Percentiles rank a stretch among this genome's conserved stretches.
phyloP scores from a whole-genome alignment of 352 stramenopile genomes.

The Pythium myriotylum region DNA sequence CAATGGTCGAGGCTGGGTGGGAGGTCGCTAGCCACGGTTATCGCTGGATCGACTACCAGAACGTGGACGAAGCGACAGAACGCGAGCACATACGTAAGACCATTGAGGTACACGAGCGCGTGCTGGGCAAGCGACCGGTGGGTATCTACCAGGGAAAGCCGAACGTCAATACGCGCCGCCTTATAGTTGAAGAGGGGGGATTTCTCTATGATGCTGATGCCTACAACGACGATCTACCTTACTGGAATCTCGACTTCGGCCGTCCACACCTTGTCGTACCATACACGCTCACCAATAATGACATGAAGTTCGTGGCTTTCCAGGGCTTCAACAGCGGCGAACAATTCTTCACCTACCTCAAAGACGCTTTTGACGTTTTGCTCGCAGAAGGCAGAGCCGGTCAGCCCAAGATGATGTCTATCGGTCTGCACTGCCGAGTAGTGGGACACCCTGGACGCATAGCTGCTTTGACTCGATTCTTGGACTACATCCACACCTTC shows the following conservation, averaged over 20 bases:
- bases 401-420: slow-evolving; percentile 95
- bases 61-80: slow-evolving; percentile 91
- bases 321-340: slow-evolving; percentile 92
- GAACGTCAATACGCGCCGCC: slow-evolving; percentile 89
- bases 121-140: slow-evolving; percentile 89
- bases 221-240: slow-evolving; percentile 96
- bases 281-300: slow-evolving; percentile 96
- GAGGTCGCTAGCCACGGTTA: slow-evolving; percentile 95
- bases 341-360: slow-evolving; percentile 95
- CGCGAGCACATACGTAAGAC: slow-evolving; percentile 92
- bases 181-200: slow-evolving; percentile 92
- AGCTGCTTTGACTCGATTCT: slow-evolving; percentile 90
- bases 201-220: slow-evolving; percentile 97
- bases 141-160: slow-evolving; percentile 97
- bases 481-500: slow-evolving; percentile 92
- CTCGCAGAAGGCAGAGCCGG: slow-evolving; percentile 89
- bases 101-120: slow-evolving; percentile 89
- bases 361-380: slow-evolving; percentile 87
- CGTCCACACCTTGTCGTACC: slow-evolving; percentile 94
- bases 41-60: slow-evolving; percentile 96
- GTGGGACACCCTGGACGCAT: slow-evolving; percentile 89
- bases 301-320: slow-evolving; percentile 95
- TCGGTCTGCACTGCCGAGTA: slow-evolving; percentile 94
- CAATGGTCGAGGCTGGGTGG: slow-evolving; percentile 93
- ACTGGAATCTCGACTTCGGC: slow-evolving; percentile 91